These are phyloP conservation scores for Excoecaria cochinchinensis DNA, from an alignment of 345 rosid genomes.

Conservation along the genomic window DNA sequence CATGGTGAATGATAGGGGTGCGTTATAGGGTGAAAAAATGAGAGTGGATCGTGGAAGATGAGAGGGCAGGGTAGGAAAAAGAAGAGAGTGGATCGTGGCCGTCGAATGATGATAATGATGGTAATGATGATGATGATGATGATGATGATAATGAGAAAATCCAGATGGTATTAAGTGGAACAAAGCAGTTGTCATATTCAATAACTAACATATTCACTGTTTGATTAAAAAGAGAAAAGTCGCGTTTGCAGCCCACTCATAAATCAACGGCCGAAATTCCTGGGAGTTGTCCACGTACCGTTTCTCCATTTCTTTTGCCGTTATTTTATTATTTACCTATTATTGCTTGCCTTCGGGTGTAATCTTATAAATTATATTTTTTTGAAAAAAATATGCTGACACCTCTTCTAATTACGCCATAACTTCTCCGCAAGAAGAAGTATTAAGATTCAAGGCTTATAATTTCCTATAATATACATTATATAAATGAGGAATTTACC, in stretches of 20 bases:
- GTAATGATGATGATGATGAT: background rate
- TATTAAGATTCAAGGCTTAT: too few species aligned
- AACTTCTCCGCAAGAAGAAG: too few species aligned
- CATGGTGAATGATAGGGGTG: slow-evolving; percentile 9
- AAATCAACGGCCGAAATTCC: slow-evolving; percentile 33
- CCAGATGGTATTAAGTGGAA: slow-evolving; percentile 11
- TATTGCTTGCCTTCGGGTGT: too few species aligned
- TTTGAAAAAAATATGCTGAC: too few species aligned
- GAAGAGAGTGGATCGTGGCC: slow-evolving; percentile 17
- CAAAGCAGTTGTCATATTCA: slow-evolving; percentile 4
- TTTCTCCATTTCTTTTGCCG: background rate
- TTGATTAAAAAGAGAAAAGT: background rate
- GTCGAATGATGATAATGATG: background rate
- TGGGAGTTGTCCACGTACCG: slow-evolving; percentile 28
- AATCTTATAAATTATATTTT: too few species aligned
- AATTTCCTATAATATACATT: too few species aligned
- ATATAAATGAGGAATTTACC: too few species aligned
- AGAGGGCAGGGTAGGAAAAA: background rate
- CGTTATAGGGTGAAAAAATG: background rate
- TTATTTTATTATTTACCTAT: too few species aligned
- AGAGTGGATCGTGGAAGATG: too few species aligned
- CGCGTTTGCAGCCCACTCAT: slow-evolving; percentile 26
- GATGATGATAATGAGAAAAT: slow-evolving; percentile 17
- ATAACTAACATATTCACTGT: background rate
- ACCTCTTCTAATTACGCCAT: too few species aligned